phyloP scores from a whole-genome alignment of 176 grass and related monocot genomes.

The Ampelocalamus luodianensis region DNA sequence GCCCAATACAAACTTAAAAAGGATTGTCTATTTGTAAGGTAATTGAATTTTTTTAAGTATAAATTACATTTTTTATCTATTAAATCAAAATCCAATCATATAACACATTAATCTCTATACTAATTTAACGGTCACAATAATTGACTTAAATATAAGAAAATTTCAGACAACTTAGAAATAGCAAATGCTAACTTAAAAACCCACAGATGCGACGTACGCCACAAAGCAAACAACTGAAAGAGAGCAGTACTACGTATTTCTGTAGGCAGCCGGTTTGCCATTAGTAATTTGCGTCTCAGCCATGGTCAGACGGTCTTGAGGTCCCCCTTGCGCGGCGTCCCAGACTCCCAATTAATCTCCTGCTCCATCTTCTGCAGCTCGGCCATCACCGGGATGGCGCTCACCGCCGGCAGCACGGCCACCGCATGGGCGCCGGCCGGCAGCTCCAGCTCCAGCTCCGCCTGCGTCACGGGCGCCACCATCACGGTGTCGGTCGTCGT shows the following conservation, averaged over 20 bases:
- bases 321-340: conserved; percentile 50
- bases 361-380: conserved; percentile 66
- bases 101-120: too few species aligned
- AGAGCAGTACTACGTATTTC: not conserved
- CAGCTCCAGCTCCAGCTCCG: conserved; percentile 49
- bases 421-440: conserved; percentile 38
- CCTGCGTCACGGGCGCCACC: not conserved
- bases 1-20: not conserved
- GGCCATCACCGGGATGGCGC: conserved; percentile 60
- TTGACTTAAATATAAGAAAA: too few species aligned
- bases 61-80: too few species aligned
- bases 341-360: too few species aligned
- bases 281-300: not conserved
- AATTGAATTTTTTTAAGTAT: too few species aligned
- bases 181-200: not conserved
- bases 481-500: not conserved
- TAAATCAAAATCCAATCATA: too few species aligned
- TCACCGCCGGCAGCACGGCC: conserved; percentile 54
- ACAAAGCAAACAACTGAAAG: not conserved
- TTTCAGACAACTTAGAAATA: too few species aligned
- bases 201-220: not conserved
- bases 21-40: too few species aligned
- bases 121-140: too few species aligned
- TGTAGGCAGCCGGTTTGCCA: not conserved
- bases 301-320: conserved; percentile 39